Evolutionary conservation across 2,329 filamentous ascomycete genomes (phyloP).

Genomic region (Alternaria brassicicola): DNA sequence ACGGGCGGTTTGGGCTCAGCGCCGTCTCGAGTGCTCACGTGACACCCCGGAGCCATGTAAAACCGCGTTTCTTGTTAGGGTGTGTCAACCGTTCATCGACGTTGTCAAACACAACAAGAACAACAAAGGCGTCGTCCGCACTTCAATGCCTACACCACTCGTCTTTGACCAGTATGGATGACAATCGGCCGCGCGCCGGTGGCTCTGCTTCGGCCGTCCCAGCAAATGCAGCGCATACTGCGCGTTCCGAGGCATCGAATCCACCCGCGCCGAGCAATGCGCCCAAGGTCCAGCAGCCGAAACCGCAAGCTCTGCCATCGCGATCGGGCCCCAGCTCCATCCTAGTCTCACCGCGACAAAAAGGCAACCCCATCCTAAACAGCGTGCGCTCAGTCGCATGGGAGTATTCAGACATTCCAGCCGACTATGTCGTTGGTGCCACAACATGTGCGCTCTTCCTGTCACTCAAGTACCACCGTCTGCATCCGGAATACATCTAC

Average conservation of each 20-base stretch:
- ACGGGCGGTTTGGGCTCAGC: conserved; percentile 21
- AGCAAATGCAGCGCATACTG: conserved; percentile 8
- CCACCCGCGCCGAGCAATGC: conserved; percentile 23
- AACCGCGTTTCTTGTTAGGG: conserved; percentile 11
- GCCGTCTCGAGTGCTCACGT: conserved; percentile 19
- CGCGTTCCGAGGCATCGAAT: conserved; percentile 6
- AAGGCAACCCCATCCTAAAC: conserved; percentile 90
- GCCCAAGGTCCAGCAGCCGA: conserved; percentile 76
- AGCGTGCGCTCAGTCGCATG: conserved; percentile 82
- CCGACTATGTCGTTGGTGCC: conserved; percentile 85
- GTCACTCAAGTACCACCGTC: conserved; percentile 93
- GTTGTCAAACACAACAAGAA: not conserved
- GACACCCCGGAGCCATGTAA: conserved; percentile 8
- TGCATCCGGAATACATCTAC: conserved; percentile 98
- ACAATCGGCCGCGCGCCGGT: conserved; percentile 25
- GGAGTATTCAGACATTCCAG: conserved; percentile 97
- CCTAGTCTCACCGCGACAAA: conserved; percentile 88
- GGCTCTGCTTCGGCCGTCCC: conserved; percentile 12
- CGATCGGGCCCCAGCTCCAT: conserved; percentile 74
- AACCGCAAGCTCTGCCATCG: conserved; percentile 79
- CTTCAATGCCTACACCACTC: conserved; percentile 24
- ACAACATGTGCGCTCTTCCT: conserved; percentile 93
- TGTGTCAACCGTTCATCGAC: conserved; percentile 7
- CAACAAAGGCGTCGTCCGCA: not conserved
- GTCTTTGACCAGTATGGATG: conserved; percentile 42